phyloP scores from a whole-genome alignment of 345 rosid species.

The Clausena lansium region DNA sequence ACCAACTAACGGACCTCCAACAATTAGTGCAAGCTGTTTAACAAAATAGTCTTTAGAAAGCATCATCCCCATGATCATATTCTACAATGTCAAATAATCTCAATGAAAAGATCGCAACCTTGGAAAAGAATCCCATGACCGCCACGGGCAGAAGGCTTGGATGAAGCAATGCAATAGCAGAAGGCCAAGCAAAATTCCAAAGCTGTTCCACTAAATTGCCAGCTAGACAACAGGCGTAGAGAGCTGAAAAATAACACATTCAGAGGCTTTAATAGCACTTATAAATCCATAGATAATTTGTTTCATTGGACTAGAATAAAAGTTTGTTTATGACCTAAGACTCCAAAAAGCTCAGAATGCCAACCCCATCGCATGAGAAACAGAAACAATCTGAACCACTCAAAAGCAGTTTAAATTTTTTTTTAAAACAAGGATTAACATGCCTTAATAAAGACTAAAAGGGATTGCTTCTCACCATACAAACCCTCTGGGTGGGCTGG shows the following conservation, averaged over 20 bases:
- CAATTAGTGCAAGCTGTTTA: constrained; percentile 60
- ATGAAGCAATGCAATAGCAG: constrained; percentile 88
- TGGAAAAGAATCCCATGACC: constrained; percentile 75
- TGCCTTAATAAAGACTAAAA: neutral
- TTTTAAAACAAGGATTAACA: neutral
- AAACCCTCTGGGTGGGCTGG: constrained; percentile 91
- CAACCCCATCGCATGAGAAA: neutral
- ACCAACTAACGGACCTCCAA: constrained; percentile 89
- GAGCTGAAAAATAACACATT: constrained; percentile 35
- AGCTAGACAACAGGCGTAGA: constrained; percentile 74
- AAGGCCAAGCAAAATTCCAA: constrained; percentile 97
- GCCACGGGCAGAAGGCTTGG: constrained; percentile 97
- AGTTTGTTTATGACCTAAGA: neutral
- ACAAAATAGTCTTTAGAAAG: constrained; percentile 16
- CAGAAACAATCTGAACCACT: neutral
- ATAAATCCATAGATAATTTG: neutral
- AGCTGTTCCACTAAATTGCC: constrained; percentile 90
- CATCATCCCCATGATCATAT: neutral
- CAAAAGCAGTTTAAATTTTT: neutral
- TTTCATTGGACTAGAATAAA: neutral
- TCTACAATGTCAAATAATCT: neutral
- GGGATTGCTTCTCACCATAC: constrained; percentile 50
- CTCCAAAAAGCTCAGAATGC: neutral
- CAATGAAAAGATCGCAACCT: constrained; percentile 36
- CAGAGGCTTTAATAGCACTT: neutral